A percentile compares a stretch with the other conserved stretches of the same genome.
Conservation (phyloP, 2,329 filamentous ascomycete genomes). For the Sporothrix phasma region DNA sequence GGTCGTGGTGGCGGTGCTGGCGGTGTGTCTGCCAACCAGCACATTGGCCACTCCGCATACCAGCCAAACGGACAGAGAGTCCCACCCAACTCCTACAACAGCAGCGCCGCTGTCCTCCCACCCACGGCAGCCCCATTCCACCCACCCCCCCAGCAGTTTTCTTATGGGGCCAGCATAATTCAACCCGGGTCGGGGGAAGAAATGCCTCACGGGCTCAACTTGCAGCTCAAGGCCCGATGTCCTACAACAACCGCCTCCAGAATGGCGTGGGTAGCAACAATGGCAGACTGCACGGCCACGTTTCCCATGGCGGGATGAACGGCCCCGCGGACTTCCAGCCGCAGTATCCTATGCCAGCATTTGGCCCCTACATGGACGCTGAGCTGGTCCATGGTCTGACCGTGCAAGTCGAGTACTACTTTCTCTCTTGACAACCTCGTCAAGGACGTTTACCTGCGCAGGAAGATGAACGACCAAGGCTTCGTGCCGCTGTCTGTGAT, state of each 20-base stretch:
- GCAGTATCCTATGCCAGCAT: background rate
- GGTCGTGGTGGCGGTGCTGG: slow-evolving; percentile 29
- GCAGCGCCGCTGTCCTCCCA: slow-evolving; percentile 19
- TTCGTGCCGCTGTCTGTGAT: slow-evolving; percentile 77
- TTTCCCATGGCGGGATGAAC: slow-evolving; percentile 11
- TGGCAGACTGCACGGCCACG: slow-evolving; percentile 23
- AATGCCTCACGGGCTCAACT: slow-evolving; percentile 12
- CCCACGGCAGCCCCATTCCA: slow-evolving; percentile 30
- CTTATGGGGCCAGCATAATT: slow-evolving; percentile 25
- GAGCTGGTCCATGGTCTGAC: slow-evolving; percentile 33
- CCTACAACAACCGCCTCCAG: slow-evolving; percentile 11
- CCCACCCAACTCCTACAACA: slow-evolving; percentile 23
- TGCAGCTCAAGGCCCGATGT: background rate
- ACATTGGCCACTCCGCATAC: slow-evolving; percentile 27
- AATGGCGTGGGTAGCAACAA: slow-evolving; percentile 16
- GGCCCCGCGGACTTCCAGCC: slow-evolving; percentile 16
- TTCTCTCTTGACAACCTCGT: slow-evolving; percentile 91
- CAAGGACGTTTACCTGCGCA: slow-evolving; percentile 82
- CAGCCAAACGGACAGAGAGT: slow-evolving; percentile 28
- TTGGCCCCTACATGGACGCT: slow-evolving; percentile 12
- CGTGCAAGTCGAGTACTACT: slow-evolving; percentile 75
- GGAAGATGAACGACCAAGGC: slow-evolving; percentile 90
- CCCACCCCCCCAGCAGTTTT: slow-evolving; percentile 34
- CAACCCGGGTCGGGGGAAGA: background rate
- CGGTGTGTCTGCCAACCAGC: slow-evolving; percentile 23